Conservation (phyloP, 208 protist genomes). For the Leptomonas seymouri region DNA sequence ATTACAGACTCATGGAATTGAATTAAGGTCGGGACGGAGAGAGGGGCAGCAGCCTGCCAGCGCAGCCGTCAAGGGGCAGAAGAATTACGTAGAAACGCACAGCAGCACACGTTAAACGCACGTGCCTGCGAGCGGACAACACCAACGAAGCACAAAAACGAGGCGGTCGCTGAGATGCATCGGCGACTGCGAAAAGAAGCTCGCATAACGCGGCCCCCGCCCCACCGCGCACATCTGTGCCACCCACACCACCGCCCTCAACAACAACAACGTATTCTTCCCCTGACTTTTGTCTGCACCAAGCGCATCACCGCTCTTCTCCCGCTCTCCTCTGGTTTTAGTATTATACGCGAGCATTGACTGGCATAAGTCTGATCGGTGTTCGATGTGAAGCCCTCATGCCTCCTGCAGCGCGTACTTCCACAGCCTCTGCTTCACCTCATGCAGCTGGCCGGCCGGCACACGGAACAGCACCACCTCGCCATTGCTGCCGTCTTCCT, state of each 20-base stretch:
- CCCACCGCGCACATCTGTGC: no score
- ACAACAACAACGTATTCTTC: no score
- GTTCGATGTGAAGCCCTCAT: background rate
- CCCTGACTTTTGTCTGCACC: no score
- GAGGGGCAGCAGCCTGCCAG: background rate
- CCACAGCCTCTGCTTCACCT: conserved; percentile 78
- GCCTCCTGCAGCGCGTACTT: conserved; percentile 84
- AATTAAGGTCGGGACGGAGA: background rate
- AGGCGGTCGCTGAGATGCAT: no score
- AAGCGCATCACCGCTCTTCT: no score
- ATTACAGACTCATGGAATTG: background rate
- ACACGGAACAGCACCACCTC: conserved; percentile 71
- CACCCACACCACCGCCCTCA: no score
- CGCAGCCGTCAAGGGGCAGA: background rate
- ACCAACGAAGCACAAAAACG: no score
- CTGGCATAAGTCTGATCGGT: background rate
- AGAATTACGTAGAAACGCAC: background rate
- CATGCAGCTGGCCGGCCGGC: conserved; percentile 45
- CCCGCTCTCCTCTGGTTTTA: no score
- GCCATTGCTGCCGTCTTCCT: conserved; percentile 33
- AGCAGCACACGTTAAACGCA: no score
- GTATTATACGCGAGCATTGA: background rate
- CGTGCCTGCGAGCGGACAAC: no score
- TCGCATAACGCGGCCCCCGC: no score
- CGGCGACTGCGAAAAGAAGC: no score